A percentile compares a stretch with the other conserved stretches of the same genome.
phyloP scores from a whole-genome alignment of 2,329 filamentous ascomycete genomes.

The Fusarium proliferatum region DNA sequence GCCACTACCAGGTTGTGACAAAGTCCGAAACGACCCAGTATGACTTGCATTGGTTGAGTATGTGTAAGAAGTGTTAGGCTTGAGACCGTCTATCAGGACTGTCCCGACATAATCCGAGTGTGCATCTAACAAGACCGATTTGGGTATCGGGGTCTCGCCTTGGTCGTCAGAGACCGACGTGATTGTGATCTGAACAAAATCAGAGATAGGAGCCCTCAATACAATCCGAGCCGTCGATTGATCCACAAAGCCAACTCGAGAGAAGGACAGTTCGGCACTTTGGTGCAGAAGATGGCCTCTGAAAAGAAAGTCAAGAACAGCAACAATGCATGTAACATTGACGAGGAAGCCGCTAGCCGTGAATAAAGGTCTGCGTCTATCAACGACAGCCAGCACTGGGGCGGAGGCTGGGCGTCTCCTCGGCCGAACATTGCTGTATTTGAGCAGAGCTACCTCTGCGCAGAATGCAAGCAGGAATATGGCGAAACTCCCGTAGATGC shows the following conservation, averaged over 20 bases:
- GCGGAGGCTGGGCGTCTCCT: not conserved
- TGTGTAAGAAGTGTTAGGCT: not conserved
- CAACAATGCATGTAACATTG: not conserved
- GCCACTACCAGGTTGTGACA: fast-evolving
- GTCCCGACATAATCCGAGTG: not conserved
- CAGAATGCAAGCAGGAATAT: not conserved
- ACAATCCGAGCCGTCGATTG: not conserved
- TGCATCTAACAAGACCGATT: fast-evolving
- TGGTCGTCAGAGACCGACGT: fast-evolving
- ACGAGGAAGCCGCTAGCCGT: not conserved
- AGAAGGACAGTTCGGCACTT: not conserved
- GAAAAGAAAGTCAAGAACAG: not conserved
- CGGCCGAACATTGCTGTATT: not conserved
- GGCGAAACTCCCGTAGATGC: not conserved
- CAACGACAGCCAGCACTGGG: not conserved
- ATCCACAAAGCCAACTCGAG: not conserved
- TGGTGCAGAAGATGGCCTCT: not conserved
- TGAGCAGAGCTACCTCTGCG: not conserved
- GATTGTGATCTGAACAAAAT: not conserved
- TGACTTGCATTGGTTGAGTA: not conserved
- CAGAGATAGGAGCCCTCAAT: not conserved
- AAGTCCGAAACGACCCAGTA: not conserved
- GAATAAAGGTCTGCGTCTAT: not conserved
- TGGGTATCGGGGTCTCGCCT: fast-evolving
- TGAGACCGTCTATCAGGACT: not conserved